A percentile compares a stretch with the other conserved stretches of the same genome.
These are phyloP conservation scores for Parietaria judaica DNA, from an alignment of 306 rosid genomes.

Conservation along the genomic window DNA sequence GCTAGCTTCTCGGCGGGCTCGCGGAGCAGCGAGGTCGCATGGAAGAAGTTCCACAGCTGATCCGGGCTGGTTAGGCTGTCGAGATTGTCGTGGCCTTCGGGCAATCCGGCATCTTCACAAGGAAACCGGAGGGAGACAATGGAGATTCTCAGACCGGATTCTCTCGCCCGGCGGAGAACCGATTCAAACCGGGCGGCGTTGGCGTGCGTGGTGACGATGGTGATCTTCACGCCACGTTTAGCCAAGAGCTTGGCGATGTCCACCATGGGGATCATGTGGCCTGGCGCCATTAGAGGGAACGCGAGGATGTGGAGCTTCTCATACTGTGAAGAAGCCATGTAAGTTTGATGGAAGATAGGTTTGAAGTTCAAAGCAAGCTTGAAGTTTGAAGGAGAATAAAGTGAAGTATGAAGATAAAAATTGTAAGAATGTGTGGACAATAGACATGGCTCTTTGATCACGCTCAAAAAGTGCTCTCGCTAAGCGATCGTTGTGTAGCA, in stretches of 20 bases:
- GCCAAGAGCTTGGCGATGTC: constrained; percentile 28
- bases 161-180: constrained; percentile 13
- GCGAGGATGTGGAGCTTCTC: constrained; percentile 18
- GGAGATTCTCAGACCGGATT: constrained; percentile 3
- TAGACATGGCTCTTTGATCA: too few species aligned
- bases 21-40: constrained; percentile 19
- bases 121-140: constrained; percentile 20
- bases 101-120: constrained; percentile 32
- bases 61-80: constrained; percentile 46
- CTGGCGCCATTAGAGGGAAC: constrained; percentile 32
- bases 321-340: constrained; percentile 1
- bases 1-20: constrained; percentile 30
- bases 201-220: constrained; percentile 28
- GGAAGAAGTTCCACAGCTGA: constrained; percentile 19
- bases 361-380: too few species aligned
- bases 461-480: too few species aligned
- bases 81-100: constrained; percentile 46
- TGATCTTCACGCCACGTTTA: constrained; percentile 14
- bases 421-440: too few species aligned
- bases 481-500: too few species aligned
- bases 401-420: too few species aligned
- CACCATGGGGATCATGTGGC: constrained; percentile 39
- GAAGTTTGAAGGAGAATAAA: too few species aligned
- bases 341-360: too few species aligned
- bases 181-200: constrained; percentile 24